phyloP scores from a whole-genome alignment of 371 early-diverging fungal genomes.

The Actinomucor elegans region DNA sequence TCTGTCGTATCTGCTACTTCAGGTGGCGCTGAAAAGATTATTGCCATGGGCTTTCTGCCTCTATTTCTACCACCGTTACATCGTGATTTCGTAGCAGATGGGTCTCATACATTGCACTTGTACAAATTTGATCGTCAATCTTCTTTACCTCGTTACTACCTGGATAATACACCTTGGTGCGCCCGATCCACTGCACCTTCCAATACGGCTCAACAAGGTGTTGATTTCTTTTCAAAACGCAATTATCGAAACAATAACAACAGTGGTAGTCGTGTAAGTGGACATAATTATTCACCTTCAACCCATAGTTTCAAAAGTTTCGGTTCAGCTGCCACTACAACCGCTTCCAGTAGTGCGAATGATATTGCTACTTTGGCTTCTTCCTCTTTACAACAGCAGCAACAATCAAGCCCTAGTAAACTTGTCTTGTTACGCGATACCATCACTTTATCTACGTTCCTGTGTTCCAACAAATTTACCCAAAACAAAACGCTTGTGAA shows the following conservation, averaged over 20 bases:
- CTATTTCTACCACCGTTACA: conserved; percentile 53
- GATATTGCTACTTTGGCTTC: not conserved
- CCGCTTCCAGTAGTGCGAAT: conserved; percentile 4
- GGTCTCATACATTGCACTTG: conserved; percentile 56
- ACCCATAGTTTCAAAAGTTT: conserved; percentile 26
- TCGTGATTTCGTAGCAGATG: conserved; percentile 64
- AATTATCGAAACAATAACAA: too few relatives aligned
- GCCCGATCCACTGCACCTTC: conserved; percentile 38
- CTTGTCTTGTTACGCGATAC: conserved; percentile 52
- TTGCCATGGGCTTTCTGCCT: conserved; percentile 63
- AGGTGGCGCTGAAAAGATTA: conserved; percentile 33
- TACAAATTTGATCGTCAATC: conserved; percentile 65
- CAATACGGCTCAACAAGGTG: conserved; percentile 24
- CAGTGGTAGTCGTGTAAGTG: not conserved
- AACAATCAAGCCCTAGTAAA: conserved; percentile 20
- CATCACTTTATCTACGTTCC: conserved; percentile 48
- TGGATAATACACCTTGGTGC: conserved; percentile 44
- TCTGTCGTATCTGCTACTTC: conserved; percentile 3
- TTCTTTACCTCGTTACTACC: conserved; percentile 44
- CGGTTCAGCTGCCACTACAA: conserved; percentile 14
- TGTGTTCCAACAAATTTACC: conserved; percentile 69
- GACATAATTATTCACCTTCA: conserved; percentile 25
- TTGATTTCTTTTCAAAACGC: not conserved
- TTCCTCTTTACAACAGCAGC: not conserved
- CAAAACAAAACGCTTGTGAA: conserved; percentile 66